A percentile compares a stretch with the other conserved stretches of the same genome.
Evolutionary conservation across 169 alveolate genomes (phyloP).

Genomic region (Perkinsus olseni): DNA sequence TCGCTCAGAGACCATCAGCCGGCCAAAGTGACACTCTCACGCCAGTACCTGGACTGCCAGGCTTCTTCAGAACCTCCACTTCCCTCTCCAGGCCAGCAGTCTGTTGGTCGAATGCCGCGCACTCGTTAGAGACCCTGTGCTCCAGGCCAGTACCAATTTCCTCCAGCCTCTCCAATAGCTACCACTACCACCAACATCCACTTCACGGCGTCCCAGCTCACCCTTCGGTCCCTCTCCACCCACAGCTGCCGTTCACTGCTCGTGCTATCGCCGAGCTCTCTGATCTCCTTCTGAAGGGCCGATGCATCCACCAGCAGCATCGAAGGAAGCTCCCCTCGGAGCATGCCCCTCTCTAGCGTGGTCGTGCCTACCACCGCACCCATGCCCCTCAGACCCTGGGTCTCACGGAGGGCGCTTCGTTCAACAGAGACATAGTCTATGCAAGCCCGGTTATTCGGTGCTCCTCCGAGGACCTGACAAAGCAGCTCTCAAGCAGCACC

Average conservation of each 20-base stretch:
- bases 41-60: no score
- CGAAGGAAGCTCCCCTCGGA: constrained; percentile 9
- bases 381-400: background rate
- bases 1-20: no score
- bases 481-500: no score
- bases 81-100: background rate
- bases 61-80: background rate
- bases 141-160: background rate
- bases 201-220: background rate
- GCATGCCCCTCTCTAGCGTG: constrained; percentile 9
- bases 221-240: background rate
- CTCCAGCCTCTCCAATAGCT: background rate
- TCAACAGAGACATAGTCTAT: background rate
- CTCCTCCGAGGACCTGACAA: background rate
- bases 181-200: background rate
- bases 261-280: background rate
- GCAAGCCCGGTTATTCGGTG: background rate
- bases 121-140: background rate
- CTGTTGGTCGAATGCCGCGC: background rate
- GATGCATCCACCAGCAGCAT: constrained; percentile 5
- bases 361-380: background rate
- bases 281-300: background rate
- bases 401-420: background rate
- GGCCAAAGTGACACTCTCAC: no score
- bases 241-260: background rate